Evolutionary conservation across 768 basidiomycete genomes (phyloP), one percentile per base, ranked within the genome.

Genomic region (Clathrus columnatus): DNA sequence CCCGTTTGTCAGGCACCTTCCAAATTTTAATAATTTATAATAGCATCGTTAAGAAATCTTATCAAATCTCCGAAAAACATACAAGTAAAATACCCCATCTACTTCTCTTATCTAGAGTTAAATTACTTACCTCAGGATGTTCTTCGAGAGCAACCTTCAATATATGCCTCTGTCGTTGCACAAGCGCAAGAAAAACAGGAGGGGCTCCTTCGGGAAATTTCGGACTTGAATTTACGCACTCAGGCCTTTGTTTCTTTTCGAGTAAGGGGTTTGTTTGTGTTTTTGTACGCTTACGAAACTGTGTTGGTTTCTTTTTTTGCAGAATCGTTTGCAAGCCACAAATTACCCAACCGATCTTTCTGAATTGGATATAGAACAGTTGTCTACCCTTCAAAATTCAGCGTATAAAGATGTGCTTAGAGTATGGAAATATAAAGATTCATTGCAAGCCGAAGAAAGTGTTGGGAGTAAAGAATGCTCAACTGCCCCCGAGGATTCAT

Each of bases 161-260:
- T 56, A 17, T 77, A 79, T 61, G 61, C 68, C 24, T 54, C 61
- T 14, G 58, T 69, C 17, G 64, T 77, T 28, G 57, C 66, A 20
- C 58, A 59, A 16, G 70, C 65, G 17, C 71, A 70, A 49, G 58
- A 61, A 2, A 65, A 57, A 29, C 67, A 68, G 16, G 68, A 66
- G 10, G 54, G 61, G 10, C 76, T 76, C 75, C 64, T 67, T 16
- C 72, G 68, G 24, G 60, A 67, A 10, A 72, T 73, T n/a, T 66
- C 69, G 3, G 36, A 60, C 7, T 65, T 78, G 11, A 51, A 66
- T 4, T 66, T 67, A 45, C 64, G 65, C 23, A 67, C 73, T 50
- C 48, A 59, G 14, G 72, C 73, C 59, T 58, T 74, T 4, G 60
- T 61, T 27, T 52, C 57, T 14, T 30, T 62, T 4, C 59, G 62